Conservation (phyloP, 2,329 filamentous ascomycete genomes). For the Aspergillus sp. region DNA sequence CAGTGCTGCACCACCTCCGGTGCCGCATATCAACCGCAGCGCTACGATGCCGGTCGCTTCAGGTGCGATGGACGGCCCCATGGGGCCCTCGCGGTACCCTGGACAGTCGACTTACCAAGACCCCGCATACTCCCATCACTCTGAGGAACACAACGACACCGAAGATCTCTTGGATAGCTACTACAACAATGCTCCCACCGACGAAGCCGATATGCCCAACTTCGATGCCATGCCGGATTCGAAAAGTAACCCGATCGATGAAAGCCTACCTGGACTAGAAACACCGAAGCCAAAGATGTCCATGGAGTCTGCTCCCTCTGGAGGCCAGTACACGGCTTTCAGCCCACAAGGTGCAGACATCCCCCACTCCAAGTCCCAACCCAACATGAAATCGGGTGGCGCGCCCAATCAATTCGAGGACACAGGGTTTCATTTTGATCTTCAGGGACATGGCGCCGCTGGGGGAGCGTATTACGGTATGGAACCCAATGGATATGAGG, state of each 20-base stretch:
- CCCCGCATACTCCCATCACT: constrained; percentile 21
- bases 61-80: constrained; percentile 14
- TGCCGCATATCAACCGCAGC: constrained; percentile 34
- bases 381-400: constrained; percentile 38
- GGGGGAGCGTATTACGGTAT: constrained; percentile 21
- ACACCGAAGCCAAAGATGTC: constrained; percentile 27
- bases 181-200: constrained; percentile 48
- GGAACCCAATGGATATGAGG: constrained; percentile 20
- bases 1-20: constrained; percentile 24
- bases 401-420: constrained; percentile 37
- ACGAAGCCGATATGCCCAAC: constrained; percentile 62
- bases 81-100: constrained; percentile 29
- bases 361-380: constrained; percentile 45
- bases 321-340: constrained; percentile 36
- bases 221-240: constrained; percentile 56
- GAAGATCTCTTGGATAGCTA: constrained; percentile 51
- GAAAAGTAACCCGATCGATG: constrained; percentile 27
- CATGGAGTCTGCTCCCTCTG: constrained; percentile 16
- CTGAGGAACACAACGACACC: constrained; percentile 24
- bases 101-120: constrained; percentile 36
- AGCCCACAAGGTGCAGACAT: constrained; percentile 29
- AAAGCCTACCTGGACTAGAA: constrained; percentile 35
- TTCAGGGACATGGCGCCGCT: constrained; percentile 46
- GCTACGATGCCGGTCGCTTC: constrained; percentile 35
- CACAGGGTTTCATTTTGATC: constrained; percentile 69